Evolutionary conservation across 495 filamentous ascomycete species (phyloP).

Genomic region (Collariella sp.): DNA sequence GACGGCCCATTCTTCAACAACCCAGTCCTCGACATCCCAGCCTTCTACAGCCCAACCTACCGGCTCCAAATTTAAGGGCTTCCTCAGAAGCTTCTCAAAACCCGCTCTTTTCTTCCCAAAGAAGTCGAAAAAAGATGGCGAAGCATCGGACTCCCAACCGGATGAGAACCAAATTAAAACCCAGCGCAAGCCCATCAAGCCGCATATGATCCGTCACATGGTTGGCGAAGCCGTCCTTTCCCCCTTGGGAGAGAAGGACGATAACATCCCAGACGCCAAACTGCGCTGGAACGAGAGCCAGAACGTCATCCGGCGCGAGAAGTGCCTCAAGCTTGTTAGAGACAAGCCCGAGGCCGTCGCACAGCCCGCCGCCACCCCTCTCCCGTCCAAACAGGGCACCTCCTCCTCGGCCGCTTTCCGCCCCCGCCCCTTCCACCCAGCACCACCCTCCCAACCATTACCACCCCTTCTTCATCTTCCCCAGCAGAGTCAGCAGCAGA

Average conservation of each 20-base stretch:
- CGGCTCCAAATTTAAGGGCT: neutral
- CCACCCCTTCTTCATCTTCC: no score
- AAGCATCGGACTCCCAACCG: no score
- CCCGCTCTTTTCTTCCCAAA: neutral
- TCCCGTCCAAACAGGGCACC: no score
- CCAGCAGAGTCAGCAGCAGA: no score
- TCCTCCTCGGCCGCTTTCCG: no score
- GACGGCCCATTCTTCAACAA: no score
- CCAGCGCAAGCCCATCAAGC: neutral
- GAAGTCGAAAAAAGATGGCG: neutral
- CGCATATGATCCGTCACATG: neutral
- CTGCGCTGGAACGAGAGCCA: slow-evolving; percentile 7
- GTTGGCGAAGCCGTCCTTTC: neutral
- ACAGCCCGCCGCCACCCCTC: neutral
- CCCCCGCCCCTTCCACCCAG: no score
- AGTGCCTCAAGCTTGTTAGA: slow-evolving; percentile 8
- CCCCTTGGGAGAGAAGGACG: neutral
- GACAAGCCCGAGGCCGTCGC: slow-evolving; percentile 5
- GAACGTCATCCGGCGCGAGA: slow-evolving; percentile 19
- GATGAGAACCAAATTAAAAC: no score
- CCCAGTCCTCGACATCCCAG: no score
- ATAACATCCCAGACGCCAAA: neutral
- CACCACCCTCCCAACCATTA: no score
- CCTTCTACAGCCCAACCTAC: no score
- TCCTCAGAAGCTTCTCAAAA: slow-evolving; percentile 2